Evolutionary conservation across 2,329 filamentous ascomycete species (phyloP), one percentile per base, ranked within the genome.

Genomic region (Botrytis aclada): DNA sequence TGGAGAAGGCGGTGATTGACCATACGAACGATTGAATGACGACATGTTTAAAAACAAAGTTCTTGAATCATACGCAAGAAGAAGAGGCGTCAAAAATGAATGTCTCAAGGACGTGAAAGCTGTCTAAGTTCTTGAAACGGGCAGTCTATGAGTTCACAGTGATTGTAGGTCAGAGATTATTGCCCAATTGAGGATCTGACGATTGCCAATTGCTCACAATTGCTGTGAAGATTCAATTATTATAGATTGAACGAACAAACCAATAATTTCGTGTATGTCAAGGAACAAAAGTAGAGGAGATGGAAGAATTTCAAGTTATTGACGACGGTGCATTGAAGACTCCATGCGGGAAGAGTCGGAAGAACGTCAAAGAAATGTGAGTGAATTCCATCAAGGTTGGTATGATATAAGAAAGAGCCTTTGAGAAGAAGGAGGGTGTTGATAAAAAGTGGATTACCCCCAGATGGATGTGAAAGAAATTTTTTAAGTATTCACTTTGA

Each of bases 1-100:
- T 0, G 87, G 88, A 73, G 82, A 70, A 16, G 77, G 78, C 32
- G 76, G 73, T 12, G 73, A 74, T 37, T 73, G 72, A 12, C 72
- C 72, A n/a, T 73, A 71, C 16, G 60, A 41, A 39, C 47, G 60
- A 47, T 65, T 73, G 32, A 73, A 73, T 20, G 69, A 51, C 12
- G 71, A 72, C 74, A 77, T 74, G n/a, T 18, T 67, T 70, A 51
- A 29, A n/a, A 47, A 45, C 41, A 32, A 20, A 47, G 32, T 20
- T 69, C 34, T 45, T 41, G 51, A 32, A 32, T 58, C n/a, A 69
- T 9, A 12, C 47, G 22, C 29, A 65, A 70, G 62, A 54, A n/a
- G 43, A 58, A 34, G 39, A 45, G n/a, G 25, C 10, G 41, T 72
- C 70, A 72, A 69, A 69, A 69, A 60, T 51, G 39, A 60, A 34